These are phyloP conservation scores for Sapria himalayana DNA, from an alignment of 345 rosid genomes.

Conservation along the genomic window DNA sequence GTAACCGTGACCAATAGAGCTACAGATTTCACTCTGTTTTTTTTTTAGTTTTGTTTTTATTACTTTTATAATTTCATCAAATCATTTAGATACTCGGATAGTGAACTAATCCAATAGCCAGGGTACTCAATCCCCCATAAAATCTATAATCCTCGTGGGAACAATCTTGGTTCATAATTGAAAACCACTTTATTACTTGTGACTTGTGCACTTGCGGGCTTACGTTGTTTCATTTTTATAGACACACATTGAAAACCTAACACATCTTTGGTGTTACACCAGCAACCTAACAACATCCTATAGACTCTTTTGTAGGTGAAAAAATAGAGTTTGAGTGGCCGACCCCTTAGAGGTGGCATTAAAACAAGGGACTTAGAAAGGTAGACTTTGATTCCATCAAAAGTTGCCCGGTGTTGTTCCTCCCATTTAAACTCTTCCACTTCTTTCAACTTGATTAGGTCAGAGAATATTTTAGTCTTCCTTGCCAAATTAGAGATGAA, in stretches of 20 bases:
- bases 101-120: too few relatives aligned
- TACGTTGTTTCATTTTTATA: neutral
- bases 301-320: neutral
- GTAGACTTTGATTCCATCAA: neutral
- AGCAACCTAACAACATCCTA: neutral
- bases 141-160: too few relatives aligned
- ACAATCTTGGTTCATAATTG: too few relatives aligned
- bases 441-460: neutral
- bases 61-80: too few relatives aligned
- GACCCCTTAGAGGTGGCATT: neutral
- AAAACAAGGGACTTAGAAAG: neutral
- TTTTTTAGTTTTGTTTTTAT: too few relatives aligned
- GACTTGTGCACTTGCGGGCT: too few relatives aligned
- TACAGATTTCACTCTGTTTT: too few relatives aligned
- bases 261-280: too few relatives aligned
- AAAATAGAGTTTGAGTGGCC: neutral
- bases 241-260: neutral
- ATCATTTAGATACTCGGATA: too few relatives aligned
- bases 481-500: neutral
- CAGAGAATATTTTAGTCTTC: neutral
- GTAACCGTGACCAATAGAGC: too few relatives aligned
- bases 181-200: too few relatives aligned
- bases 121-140: too few relatives aligned
- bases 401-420: neutral
- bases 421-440: neutral